A percentile compares a stretch with the other conserved stretches of the same genome.
Conservation (phyloP, 345 rosid species). For the Corchorus capsularis region DNA sequence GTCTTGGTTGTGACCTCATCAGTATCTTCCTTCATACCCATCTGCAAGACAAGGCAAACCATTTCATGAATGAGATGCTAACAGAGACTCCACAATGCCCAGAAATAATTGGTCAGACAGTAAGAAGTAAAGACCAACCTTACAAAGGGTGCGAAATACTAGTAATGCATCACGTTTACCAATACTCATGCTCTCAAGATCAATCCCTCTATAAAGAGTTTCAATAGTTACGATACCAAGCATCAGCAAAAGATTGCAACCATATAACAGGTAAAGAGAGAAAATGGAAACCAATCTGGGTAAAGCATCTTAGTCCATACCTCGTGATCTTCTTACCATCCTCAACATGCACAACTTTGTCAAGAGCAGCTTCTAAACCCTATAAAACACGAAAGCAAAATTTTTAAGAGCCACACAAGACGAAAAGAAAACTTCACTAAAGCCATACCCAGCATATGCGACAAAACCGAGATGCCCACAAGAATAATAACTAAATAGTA, state of each 20-base stretch:
- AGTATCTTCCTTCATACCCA: slow-evolving; percentile 98
- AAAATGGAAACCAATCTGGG: slow-evolving; percentile 8
- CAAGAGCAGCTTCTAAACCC: slow-evolving; percentile 99
- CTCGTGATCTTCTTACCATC: slow-evolving; percentile 90
- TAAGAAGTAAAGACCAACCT: slow-evolving; percentile 53
- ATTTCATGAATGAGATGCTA: slow-evolving; percentile 24
- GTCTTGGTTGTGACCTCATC: slow-evolving; percentile 95
- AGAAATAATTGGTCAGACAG: slow-evolving; percentile 24
- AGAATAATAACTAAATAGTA: background rate
- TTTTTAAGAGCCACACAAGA: background rate
- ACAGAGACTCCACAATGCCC: slow-evolving; percentile 28
- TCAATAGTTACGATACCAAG: background rate
- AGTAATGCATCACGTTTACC: slow-evolving; percentile 94
- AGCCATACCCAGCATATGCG: background rate
- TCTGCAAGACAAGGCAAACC: slow-evolving; percentile 44
- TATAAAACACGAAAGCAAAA: slow-evolving; percentile 20
- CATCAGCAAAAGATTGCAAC: slow-evolving; percentile 8
- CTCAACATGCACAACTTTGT: slow-evolving; percentile 94
- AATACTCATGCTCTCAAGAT: slow-evolving; percentile 92
- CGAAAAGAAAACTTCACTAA: slow-evolving; percentile 14
- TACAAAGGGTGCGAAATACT: slow-evolving; percentile 96
- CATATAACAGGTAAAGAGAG: slow-evolving; percentile 12
- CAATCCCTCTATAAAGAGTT: slow-evolving; percentile 65
- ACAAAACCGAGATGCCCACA: background rate
- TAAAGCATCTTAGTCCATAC: slow-evolving; percentile 52